Conservation (phyloP, 78 protist genomes). For the Emiliania huxleyi region DNA sequence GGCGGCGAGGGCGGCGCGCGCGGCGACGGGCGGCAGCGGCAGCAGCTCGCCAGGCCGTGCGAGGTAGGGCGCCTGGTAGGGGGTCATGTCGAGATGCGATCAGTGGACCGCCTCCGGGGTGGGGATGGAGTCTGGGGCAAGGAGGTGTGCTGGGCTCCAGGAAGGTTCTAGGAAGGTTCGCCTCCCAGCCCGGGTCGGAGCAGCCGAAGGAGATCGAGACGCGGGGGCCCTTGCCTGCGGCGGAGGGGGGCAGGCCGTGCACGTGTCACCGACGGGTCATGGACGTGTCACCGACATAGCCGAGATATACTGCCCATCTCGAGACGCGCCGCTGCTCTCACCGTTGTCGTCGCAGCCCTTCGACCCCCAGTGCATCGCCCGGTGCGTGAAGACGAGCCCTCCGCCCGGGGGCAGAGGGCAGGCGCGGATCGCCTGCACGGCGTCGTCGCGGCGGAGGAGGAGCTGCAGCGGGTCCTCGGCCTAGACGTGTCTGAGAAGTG, state of each 20-base stretch:
- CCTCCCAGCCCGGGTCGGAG: neutral
- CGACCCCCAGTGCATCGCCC: conserved; percentile 11
- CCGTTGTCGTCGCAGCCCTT: neutral
- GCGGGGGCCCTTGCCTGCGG: neutral
- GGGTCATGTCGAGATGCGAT: no score
- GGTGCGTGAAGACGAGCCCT: neutral
- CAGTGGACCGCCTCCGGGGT: no score
- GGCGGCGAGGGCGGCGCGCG: neutral
- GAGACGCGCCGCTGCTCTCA: no score
- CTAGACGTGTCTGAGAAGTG: no score
- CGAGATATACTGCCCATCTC: no score
- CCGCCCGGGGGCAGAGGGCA: conserved; percentile 10
- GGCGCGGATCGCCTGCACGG: neutral
- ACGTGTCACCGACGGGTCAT: no score
- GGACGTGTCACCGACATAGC: no score
- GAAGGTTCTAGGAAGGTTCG: no score
- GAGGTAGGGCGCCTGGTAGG: conserved; percentile 7
- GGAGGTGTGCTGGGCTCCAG: no score
- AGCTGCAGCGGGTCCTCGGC: neutral
- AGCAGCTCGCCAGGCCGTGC: neutral
- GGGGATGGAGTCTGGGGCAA: no score
- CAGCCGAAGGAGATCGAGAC: neutral
- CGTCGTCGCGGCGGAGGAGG: neutral
- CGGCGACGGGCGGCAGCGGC: neutral
- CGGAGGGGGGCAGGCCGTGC: no score